Percentiles rank a stretch among this genome's conserved stretches.
Conservation (phyloP, 805 yeast species). For the Candida oleophila region DNA sequence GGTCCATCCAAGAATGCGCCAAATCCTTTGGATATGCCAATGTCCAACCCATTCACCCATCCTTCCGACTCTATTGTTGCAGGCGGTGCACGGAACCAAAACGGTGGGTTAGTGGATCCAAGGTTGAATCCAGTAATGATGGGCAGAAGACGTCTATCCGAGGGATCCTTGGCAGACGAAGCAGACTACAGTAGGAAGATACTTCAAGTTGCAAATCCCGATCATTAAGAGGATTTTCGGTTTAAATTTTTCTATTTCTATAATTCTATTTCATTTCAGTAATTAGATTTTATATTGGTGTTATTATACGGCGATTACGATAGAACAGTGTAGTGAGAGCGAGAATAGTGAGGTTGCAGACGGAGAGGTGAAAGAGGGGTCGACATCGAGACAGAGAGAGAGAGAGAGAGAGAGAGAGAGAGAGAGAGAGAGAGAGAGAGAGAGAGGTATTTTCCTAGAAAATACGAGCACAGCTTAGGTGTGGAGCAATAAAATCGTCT, state of each 20-base stretch:
- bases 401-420: no score
- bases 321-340: neutral
- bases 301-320: neutral
- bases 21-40: slow-evolving; percentile 37
- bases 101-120: slow-evolving; percentile 45
- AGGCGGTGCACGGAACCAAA: slow-evolving; percentile 14
- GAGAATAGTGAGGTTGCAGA: neutral
- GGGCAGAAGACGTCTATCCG: slow-evolving; percentile 80
- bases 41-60: slow-evolving; percentile 62
- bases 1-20: slow-evolving; percentile 20
- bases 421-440: no score
- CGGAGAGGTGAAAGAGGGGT: neutral
- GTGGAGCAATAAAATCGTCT: no score
- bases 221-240: slow-evolving; percentile 39
- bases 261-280: neutral
- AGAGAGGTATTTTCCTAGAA: no score
- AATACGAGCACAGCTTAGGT: no score
- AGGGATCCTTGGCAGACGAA: slow-evolving; percentile 85
- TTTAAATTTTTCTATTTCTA: neutral
- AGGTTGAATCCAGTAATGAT: slow-evolving; percentile 72
- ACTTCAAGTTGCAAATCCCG: slow-evolving; percentile 87
- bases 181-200: slow-evolving; percentile 79
- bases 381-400: neutral
- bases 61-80: slow-evolving; percentile 48
- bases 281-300: neutral